phyloP scores from a whole-genome alignment of 176 grass and related monocot genomes.

The Phragmites australis region DNA sequence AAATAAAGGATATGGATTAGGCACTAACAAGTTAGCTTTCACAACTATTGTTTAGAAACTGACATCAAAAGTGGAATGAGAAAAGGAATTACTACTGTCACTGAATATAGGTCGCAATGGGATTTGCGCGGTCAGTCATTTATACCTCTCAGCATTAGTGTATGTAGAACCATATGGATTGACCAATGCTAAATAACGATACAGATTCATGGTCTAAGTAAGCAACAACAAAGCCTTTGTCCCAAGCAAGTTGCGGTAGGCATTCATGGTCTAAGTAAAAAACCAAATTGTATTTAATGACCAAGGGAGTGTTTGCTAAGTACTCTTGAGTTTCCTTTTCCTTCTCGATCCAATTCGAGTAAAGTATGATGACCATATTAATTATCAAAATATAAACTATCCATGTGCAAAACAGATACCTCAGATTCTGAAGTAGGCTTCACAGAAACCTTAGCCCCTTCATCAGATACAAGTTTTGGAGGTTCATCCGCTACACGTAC shows the following conservation, averaged over 20 bases:
- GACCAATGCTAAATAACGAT: neutral
- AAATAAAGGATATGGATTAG: neutral
- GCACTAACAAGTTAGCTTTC: neutral
- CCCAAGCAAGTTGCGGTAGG: too few species aligned
- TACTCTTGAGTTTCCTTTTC: neutral
- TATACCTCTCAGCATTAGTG: neutral
- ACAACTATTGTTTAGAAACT: neutral
- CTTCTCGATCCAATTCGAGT: neutral
- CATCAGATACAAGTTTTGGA: conserved; percentile 58
- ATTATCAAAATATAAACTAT: conserved; percentile 5
- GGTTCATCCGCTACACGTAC: conserved; percentile 61
- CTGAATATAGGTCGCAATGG: neutral
- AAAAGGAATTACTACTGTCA: neutral
- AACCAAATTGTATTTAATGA: neutral
- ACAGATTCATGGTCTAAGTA: neutral
- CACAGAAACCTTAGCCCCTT: conserved; percentile 51
- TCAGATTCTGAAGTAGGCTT: conserved; percentile 72
- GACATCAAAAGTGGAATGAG: neutral
- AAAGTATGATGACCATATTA: neutral
- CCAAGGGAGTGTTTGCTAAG: neutral
- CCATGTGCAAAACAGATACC: conserved; percentile 46
- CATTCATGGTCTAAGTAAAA: neutral
- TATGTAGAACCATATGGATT: neutral
- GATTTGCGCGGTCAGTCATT: neutral
- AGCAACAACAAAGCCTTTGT: too few species aligned